Base-by-base conservation (phyloP, 495 filamentous ascomycete species). In the Pseudomonodictys pantanalensis region DNA sequence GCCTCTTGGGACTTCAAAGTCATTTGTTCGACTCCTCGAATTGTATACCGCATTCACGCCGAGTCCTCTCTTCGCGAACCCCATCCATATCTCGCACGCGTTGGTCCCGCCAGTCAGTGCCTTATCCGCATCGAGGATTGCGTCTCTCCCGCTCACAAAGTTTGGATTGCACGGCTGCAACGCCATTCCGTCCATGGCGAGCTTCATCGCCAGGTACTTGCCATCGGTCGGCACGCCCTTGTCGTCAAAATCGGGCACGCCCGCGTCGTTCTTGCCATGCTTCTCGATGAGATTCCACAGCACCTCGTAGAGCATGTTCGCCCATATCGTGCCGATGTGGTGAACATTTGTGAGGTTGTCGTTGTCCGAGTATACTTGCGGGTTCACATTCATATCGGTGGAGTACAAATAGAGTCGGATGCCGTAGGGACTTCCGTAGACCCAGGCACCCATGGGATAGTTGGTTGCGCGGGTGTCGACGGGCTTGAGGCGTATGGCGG, bases 161-260 rank as follows among this genome's bases (percentile, higher is more conserved):
- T 72, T 78, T 22, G 79, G 79, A 56, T 69, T 75, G 65, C 79
- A 81, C 20, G 79, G 79, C 69, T 82, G 79, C 68, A 82, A 52
- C 24, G 77, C 77, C 78, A 82, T 76, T 15, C 67, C 79, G 58
- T 82, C 78, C 22, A 78, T 32, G 0, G 81, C 76, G 11, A 82
- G 60, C 71, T 82, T 80, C 70, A 81, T 73, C 15, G 74, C 61
- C 22, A 81, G 67, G 46, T 73, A 79, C 49, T 76, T 76, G 17
- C 79, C 79, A 43, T 77, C 77, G 28, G 74, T 79, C 1, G 76
- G 77, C n/a, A 80, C 73, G 15, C 70, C 72, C 20, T 76, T 72
- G 44, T 63, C 58, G 26, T 73, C 69, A 67, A 76, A 78, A 32
- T 58, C 68, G 20, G 79, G 78, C 66, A 72, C 66, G 52, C 68